Evolutionary conservation across 2,329 filamentous ascomycete genomes (phyloP).

Genomic region (Hypoxylon sp.): DNA sequence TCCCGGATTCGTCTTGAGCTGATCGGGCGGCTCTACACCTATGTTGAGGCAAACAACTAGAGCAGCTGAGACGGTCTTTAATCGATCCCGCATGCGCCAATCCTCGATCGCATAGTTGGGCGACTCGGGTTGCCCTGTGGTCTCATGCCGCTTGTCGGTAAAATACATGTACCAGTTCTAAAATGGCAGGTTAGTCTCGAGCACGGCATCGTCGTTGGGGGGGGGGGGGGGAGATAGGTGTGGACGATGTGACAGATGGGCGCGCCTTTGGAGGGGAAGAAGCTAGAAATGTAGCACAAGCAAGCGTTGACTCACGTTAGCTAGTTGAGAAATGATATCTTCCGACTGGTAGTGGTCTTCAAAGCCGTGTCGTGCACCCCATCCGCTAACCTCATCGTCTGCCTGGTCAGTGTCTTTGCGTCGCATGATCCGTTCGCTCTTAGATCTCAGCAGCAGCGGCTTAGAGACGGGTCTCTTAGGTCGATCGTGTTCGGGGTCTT

Average conservation of each 20-base stretch:
- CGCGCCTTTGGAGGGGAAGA: background rate
- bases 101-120: slow-evolving; percentile 76
- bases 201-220: background rate
- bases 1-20: slow-evolving; percentile 92
- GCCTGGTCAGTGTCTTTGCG: slow-evolving; percentile 51
- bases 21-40: slow-evolving; percentile 95
- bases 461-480: slow-evolving; percentile 54
- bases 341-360: slow-evolving; percentile 91
- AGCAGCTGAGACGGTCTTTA: slow-evolving; percentile 96
- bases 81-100: slow-evolving; percentile 95
- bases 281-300: background rate
- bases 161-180: slow-evolving; percentile 99
- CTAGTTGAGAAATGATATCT: slow-evolving; percentile 85
- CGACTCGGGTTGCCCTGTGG: slow-evolving; percentile 84
- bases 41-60: slow-evolving; percentile 96
- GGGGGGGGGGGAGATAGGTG: background rate
- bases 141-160: slow-evolving; percentile 97
- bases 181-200: slow-evolving; percentile 28
- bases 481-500: slow-evolving; percentile 48
- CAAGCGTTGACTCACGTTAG: slow-evolving; percentile 67
- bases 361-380: slow-evolving; percentile 82
- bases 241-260: background rate
- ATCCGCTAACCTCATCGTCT: slow-evolving; percentile 59
- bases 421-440: slow-evolving; percentile 61
- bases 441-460: slow-evolving; percentile 62